These are phyloP conservation scores for Aspergillus sp. DNA, from an alignment of 2,329 filamentous ascomycete genomes.

Conservation along the genomic window DNA sequence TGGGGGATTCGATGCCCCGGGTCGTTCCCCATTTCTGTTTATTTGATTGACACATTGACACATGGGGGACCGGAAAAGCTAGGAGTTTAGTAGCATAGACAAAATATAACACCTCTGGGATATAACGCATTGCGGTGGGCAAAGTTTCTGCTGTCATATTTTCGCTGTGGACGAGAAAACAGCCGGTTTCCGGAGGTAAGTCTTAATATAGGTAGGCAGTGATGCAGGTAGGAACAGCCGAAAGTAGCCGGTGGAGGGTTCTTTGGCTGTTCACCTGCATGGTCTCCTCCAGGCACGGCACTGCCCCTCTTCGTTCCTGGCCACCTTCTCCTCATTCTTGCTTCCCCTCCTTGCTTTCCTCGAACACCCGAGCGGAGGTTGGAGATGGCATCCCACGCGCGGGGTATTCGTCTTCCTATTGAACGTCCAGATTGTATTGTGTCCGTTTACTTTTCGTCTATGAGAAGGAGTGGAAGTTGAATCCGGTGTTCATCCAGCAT, in stretches of 20 bases:
- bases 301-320: not conserved
- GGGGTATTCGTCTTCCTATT: too few species aligned
- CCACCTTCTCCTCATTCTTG: not conserved
- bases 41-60: not conserved
- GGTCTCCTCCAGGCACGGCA: not conserved
- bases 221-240: not conserved
- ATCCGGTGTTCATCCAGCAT: too few species aligned
- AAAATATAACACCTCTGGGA: conserved; percentile 4
- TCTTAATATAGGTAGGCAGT: too few species aligned
- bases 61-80: not conserved
- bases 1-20: not conserved
- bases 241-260: not conserved
- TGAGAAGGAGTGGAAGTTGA: too few species aligned
- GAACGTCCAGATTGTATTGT: too few species aligned
- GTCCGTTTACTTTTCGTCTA: too few species aligned
- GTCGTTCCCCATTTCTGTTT: not conserved
- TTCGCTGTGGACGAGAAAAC: not conserved
- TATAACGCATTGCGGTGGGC: not conserved
- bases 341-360: too few species aligned
- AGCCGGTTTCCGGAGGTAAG: not conserved
- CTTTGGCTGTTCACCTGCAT: not conserved
- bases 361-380: too few species aligned
- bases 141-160: too few species aligned
- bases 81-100: conserved; percentile 8
- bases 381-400: too few species aligned